These are phyloP conservation scores for Sonneratia caseolaris DNA, from an alignment of 345 rosid genomes.

Conservation along the genomic window DNA sequence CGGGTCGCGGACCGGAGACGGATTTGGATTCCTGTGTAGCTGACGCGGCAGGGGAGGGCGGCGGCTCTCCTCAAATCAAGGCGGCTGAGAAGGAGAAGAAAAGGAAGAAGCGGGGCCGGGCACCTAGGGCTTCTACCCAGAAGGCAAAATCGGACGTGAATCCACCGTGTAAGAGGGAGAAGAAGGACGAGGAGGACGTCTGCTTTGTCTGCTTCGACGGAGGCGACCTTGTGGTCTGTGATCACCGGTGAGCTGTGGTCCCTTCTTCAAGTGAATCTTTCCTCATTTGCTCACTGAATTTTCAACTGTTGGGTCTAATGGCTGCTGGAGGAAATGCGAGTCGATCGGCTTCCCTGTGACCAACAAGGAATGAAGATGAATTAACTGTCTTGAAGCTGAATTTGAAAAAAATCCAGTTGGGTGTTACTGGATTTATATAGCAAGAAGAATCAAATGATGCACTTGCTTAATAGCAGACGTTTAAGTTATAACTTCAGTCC, in stretches of 20 bases:
- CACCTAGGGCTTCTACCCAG: conserved; percentile 24
- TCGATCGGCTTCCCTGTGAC: neutral
- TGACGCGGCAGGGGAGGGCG: conserved; percentile 6
- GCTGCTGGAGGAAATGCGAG: neutral
- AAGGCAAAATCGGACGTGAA: conserved; percentile 14
- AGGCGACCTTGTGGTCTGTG: conserved; percentile 87
- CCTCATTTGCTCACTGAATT: neutral
- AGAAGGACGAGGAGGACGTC: conserved; percentile 72
- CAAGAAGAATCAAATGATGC: neutral
- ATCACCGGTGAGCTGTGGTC: conserved; percentile 55
- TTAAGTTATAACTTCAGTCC: neutral
- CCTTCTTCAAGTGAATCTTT: neutral
- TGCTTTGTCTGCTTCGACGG: conserved; percentile 94
- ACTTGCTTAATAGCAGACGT: neutral
- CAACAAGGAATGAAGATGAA: neutral
- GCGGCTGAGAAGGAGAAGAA: conserved; percentile 17
- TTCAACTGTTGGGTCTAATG: neutral
- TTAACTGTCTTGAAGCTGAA: neutral
- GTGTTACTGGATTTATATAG: neutral
- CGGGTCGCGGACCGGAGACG: neutral
- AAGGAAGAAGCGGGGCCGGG: conserved; percentile 68
- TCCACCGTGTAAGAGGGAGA: conserved; percentile 13
- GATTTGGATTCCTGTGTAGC: conserved; percentile 6
- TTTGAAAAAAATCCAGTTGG: neutral
- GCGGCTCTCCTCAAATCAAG: neutral